Percentiles rank a stretch among this genome's conserved stretches.
Conservation (phyloP, 164 flowering plant genomes). For the Stephania cephalantha region DNA sequence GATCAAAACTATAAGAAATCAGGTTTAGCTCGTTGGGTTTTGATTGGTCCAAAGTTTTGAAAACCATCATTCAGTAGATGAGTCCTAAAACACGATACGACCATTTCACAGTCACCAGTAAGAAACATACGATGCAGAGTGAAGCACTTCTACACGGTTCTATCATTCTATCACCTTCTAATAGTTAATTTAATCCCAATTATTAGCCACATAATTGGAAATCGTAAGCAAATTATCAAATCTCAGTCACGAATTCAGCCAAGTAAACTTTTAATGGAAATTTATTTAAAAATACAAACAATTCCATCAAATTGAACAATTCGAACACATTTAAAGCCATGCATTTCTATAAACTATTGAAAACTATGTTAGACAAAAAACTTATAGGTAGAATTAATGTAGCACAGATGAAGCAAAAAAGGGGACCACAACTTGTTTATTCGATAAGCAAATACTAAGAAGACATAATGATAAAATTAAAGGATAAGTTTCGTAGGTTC, state of each 20-base stretch:
- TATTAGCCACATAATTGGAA: too few species aligned
- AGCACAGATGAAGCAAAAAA: neutral
- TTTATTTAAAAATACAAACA: neutral
- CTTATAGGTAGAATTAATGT: neutral
- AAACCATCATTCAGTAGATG: too few species aligned
- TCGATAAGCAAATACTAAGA: neutral
- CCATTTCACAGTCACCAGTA: too few species aligned
- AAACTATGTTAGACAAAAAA: neutral
- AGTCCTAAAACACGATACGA: too few species aligned
- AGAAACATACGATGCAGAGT: too few species aligned
- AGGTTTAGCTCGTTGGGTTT: neutral
- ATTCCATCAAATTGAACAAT: neutral
- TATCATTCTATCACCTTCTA: too few species aligned
- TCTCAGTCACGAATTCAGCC: neutral
- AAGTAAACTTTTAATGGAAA: neutral
- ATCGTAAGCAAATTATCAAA: neutral
- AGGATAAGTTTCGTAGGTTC: neutral
- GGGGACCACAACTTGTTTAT: neutral
- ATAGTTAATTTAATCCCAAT: too few species aligned
- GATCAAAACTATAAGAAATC: neutral
- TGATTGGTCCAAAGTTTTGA: neutral
- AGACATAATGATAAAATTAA: neutral
- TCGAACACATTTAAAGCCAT: neutral
- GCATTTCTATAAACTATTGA: neutral
- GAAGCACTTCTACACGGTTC: too few species aligned